Evolutionary conservation across 129 eudicot species (phyloP).

Genomic region (Mikania micrantha): DNA sequence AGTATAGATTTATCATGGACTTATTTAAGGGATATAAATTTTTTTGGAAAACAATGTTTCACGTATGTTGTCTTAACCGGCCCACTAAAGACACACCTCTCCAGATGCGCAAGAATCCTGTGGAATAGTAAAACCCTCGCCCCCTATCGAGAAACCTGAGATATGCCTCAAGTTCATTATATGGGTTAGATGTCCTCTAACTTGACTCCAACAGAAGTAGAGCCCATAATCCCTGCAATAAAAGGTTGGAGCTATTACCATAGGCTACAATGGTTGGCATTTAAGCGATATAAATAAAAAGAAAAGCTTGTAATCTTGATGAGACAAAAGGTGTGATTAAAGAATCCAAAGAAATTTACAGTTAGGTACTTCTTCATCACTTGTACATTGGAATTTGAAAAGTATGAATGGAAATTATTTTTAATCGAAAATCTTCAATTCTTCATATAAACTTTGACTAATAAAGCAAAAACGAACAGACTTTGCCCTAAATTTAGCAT

Average conservation of each 20-base stretch:
- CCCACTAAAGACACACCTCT: too few species aligned
- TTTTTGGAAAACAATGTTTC: too few species aligned
- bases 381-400: constrained; percentile 1
- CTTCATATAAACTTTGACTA: constrained; percentile 11
- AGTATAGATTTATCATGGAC: too few species aligned
- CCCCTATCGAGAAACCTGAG: too few species aligned
- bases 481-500: constrained; percentile 16
- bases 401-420: constrained; percentile 15
- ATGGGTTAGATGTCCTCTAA: too few species aligned
- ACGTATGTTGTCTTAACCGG: too few species aligned
- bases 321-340: constrained; percentile 12
- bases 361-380: not conserved
- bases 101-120: too few species aligned
- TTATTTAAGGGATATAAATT: too few species aligned
- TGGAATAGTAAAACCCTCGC: too few species aligned
- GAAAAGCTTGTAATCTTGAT: not conserved
- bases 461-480: not conserved
- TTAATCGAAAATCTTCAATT: not conserved
- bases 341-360: constrained; percentile 25
- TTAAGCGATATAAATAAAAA: not conserved
- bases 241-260: not conserved
- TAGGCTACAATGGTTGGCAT: not conserved
- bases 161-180: too few species aligned
- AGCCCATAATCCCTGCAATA: too few species aligned
- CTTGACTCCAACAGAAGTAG: too few species aligned